Evolutionary conservation across 2,329 filamentous ascomycete species (phyloP).

Genomic region (Sporothrix schenckii): DNA sequence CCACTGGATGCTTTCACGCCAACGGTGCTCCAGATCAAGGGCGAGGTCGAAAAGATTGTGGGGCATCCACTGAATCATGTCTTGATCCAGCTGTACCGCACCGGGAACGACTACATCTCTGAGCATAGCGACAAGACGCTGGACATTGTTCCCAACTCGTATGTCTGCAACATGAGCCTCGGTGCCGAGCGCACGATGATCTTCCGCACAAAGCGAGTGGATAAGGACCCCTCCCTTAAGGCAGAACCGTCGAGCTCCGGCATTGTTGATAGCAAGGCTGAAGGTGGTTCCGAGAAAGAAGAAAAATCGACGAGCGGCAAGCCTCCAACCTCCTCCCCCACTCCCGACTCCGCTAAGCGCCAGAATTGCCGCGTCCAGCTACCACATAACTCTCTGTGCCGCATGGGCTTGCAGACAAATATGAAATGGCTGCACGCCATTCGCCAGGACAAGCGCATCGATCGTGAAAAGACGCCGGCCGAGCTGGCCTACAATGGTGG

Average conservation of each 20-base stretch:
- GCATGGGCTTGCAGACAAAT: constrained; percentile 81
- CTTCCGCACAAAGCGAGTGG: constrained; percentile 75
- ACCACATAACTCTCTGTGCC: constrained; percentile 86
- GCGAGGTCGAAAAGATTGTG: constrained; percentile 68
- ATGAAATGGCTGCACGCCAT: constrained; percentile 91
- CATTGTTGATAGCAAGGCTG: constrained; percentile 28
- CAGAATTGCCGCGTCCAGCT: constrained; percentile 69
- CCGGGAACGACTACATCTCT: constrained; percentile 85
- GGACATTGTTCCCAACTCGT: constrained; percentile 79
- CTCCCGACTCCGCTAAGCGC: constrained; percentile 46
- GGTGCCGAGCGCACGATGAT: constrained; percentile 90
- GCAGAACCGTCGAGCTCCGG: constrained; percentile 29
- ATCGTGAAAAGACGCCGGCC: constrained; percentile 65
- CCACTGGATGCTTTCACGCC: constrained; percentile 75
- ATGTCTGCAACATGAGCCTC: constrained; percentile 91
- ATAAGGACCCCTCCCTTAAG: constrained; percentile 46
- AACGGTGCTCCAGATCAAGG: constrained; percentile 69
- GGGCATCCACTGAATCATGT: constrained; percentile 88
- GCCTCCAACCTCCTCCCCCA: neutral
- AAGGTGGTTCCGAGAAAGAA: neutral
- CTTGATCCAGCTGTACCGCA: constrained; percentile 90
- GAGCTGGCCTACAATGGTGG: constrained; percentile 75
- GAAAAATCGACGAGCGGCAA: constrained; percentile 34
- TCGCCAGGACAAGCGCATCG: constrained; percentile 76
- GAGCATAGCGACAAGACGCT: constrained; percentile 97